phyloP scores from a whole-genome alignment of 495 filamentous ascomycete species.

The Penicillium argentinense region DNA sequence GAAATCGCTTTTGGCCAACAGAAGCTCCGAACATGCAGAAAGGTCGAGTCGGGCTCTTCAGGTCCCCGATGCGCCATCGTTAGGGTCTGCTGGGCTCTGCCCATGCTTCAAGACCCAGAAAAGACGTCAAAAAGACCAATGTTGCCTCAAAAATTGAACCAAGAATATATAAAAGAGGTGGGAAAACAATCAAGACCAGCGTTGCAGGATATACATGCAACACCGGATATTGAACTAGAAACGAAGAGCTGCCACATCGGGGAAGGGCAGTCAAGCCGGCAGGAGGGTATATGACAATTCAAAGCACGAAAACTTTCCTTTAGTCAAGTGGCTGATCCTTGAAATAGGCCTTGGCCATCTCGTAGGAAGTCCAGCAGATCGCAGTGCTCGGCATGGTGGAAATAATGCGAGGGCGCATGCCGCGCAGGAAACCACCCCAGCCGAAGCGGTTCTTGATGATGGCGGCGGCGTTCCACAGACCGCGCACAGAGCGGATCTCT shows the following conservation, averaged over 20 bases:
- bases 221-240: slow-evolving; percentile 2
- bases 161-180: neutral
- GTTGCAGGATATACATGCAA: slow-evolving; percentile 12
- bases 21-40: slow-evolving; percentile 20
- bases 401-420: slow-evolving; percentile 84
- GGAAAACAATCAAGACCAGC: neutral
- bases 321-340: slow-evolving; percentile 37
- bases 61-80: slow-evolving; percentile 8
- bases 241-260: slow-evolving; percentile 3
- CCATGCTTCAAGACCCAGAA: slow-evolving; percentile 7
- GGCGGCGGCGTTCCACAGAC: slow-evolving; percentile 75
- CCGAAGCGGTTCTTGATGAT: slow-evolving; percentile 86
- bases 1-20: slow-evolving; percentile 22
- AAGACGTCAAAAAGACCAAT: slow-evolving; percentile 13
- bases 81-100: slow-evolving; percentile 14
- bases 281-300: slow-evolving; percentile 10
- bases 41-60: slow-evolving; percentile 8
- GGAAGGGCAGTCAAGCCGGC: slow-evolving; percentile 10
- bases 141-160: slow-evolving; percentile 16
- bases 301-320: too few species aligned
- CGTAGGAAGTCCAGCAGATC: slow-evolving; percentile 91
- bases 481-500: slow-evolving; percentile 82
- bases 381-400: slow-evolving; percentile 98
- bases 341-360: slow-evolving; percentile 77
- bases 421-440: slow-evolving; percentile 84